Conservation (phyloP, 371 early-diverging fungal species). For the Rhizomucor pusillus region DNA sequence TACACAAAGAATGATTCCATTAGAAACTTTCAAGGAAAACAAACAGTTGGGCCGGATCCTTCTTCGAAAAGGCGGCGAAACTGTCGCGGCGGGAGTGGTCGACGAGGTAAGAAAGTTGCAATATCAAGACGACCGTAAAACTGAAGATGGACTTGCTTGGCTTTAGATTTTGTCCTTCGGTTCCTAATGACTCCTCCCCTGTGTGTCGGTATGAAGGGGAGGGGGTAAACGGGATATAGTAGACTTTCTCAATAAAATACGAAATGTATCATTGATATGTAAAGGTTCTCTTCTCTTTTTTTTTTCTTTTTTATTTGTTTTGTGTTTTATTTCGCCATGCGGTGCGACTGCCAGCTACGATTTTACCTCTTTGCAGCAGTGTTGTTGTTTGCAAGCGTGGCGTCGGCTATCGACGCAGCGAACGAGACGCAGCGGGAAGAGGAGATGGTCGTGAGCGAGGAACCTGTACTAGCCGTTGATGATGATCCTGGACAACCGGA, state of each 20-base stretch:
- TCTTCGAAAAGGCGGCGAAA: slow-evolving; percentile 82
- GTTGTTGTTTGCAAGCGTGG: background rate
- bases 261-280: no score
- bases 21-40: slow-evolving; percentile 81
- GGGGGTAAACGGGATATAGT: background rate
- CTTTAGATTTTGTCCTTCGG: slow-evolving; percentile 50
- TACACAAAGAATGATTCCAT: slow-evolving; percentile 68
- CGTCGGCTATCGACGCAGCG: no score
- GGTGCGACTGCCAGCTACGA: background rate
- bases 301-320: slow-evolving; percentile 6
- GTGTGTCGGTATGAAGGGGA: background rate
- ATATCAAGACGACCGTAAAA: background rate
- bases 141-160: background rate
- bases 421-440: no score
- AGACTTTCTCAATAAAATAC: no score
- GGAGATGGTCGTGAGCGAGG: no score
- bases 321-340: background rate
- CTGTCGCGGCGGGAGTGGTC: slow-evolving; percentile 92
- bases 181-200: slow-evolving; percentile 12
- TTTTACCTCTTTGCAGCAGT: background rate
- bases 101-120: slow-evolving; percentile 40
- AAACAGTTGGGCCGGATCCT: slow-evolving; percentile 90
- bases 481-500: background rate
- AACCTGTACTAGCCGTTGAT: background rate
- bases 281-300: slow-evolving; percentile 1